A percentile compares a stretch with the other conserved stretches of the same genome.
These are phyloP conservation scores for Fusarium ramigenum DNA, from an alignment of 2,329 filamentous ascomycete genomes.

Conservation along the genomic window DNA sequence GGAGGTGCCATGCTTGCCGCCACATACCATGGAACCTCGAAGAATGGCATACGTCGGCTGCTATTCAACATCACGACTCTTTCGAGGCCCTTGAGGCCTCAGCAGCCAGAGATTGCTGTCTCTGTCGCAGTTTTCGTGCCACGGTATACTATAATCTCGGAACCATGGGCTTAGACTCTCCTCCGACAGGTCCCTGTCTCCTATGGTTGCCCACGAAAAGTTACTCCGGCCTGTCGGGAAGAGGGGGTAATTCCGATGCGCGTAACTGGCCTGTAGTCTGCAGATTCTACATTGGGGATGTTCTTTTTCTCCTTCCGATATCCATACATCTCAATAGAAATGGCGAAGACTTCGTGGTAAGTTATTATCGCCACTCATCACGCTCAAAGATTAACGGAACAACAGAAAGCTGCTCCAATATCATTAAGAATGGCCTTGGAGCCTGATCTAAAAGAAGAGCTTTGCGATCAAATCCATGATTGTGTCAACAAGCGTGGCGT, in stretches of 20 bases:
- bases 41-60: not conserved
- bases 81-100: not conserved
- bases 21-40: not conserved
- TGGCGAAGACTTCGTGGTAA: not conserved
- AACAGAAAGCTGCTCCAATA: not conserved
- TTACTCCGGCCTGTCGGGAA: not conserved
- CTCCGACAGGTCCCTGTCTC: not conserved
- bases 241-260: fast-evolving
- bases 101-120: not conserved
- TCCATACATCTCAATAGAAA: fast-evolving
- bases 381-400: not conserved
- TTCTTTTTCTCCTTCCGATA: not conserved
- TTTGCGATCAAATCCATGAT: not conserved
- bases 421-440: not conserved
- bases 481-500: not conserved
- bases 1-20: not conserved
- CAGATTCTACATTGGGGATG: not conserved
- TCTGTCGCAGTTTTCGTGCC: not conserved
- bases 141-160: not conserved
- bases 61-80: not conserved
- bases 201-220: not conserved
- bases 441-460: not conserved
- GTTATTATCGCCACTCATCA: not conserved
- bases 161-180: not conserved
- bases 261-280: not conserved